Evolutionary conservation across 305 asterid species (phyloP).

Genomic region (Solanum hybrid): DNA sequence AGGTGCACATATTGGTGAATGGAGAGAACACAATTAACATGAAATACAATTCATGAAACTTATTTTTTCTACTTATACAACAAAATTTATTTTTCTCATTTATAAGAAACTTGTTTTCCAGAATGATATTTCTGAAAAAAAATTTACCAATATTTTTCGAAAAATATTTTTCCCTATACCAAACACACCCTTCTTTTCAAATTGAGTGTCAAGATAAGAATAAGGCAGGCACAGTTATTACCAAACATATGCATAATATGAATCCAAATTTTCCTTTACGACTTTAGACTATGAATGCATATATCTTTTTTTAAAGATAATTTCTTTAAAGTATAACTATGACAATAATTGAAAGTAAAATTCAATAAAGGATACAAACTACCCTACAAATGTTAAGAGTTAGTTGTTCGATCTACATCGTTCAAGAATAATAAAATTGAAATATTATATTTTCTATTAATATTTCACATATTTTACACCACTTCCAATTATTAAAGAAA

Average conservation of each 20-base stretch:
- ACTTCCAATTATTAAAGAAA: neutral
- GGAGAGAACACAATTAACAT: neutral
- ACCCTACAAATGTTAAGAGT: neutral
- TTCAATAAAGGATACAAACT: neutral
- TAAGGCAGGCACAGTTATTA: neutral
- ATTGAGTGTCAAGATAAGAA: neutral
- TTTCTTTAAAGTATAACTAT: neutral
- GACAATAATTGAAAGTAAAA: neutral
- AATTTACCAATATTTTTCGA: too few species aligned
- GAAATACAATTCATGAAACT: neutral
- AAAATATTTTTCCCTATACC: neutral
- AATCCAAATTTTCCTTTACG: too few species aligned
- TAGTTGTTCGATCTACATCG: neutral
- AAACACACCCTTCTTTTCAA: neutral
- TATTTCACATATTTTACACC: neutral
- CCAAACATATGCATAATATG: neutral
- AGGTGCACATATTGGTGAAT: too few species aligned
- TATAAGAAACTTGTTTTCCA: too few species aligned
- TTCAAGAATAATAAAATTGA: neutral
- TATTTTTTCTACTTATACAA: too few species aligned
- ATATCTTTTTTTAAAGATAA: neutral
- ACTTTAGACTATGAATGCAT: neutral
- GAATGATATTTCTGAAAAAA: too few species aligned
- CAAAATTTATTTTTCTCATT: too few species aligned
- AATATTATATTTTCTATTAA: neutral